Percentiles rank a stretch among this genome's conserved stretches.
phyloP scores from a whole-genome alignment of 2,329 filamentous ascomycete genomes.

The Penicillium hesseltinei region DNA sequence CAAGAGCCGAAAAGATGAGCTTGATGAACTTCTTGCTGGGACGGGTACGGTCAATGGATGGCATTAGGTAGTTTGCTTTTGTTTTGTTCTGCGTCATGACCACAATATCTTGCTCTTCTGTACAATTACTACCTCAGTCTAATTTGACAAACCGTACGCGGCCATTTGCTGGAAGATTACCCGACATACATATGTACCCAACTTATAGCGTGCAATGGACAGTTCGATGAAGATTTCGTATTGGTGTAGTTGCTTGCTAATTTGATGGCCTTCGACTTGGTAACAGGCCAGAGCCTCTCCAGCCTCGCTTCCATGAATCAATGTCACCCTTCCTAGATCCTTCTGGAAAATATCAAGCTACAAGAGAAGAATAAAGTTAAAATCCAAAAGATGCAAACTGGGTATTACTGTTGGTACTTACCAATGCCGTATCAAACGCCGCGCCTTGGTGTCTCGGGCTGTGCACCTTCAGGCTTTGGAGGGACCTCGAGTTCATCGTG shows the following conservation, averaged over 20 bases:
- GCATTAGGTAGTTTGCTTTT: slow-evolving; percentile 28
- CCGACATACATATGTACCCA: background rate
- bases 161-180: background rate
- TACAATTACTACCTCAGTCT: slow-evolving; percentile 9
- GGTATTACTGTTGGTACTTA: background rate
- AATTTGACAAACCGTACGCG: slow-evolving; percentile 5
- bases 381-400: background rate
- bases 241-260: background rate
- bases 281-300: background rate
- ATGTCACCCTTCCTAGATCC: too few species aligned
- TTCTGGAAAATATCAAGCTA: background rate
- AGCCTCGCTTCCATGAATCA: background rate
- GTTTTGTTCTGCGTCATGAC: slow-evolving; percentile 7
- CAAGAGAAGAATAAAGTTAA: background rate
- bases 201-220: background rate
- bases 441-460: background rate
- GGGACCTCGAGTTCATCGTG: background rate
- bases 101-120: slow-evolving; percentile 5
- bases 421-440: background rate
- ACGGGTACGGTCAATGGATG: slow-evolving; percentile 39
- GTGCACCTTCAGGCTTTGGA: background rate
- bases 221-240: background rate
- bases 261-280: background rate
- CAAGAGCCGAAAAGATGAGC: slow-evolving; percentile 71
- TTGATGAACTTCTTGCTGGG: slow-evolving; percentile 57